A percentile compares a stretch with the other conserved stretches of the same genome.
These are phyloP conservation scores for Monosporascus sp. DNA, from an alignment of 2,329 filamentous ascomycete genomes.

Conservation along the genomic window DNA sequence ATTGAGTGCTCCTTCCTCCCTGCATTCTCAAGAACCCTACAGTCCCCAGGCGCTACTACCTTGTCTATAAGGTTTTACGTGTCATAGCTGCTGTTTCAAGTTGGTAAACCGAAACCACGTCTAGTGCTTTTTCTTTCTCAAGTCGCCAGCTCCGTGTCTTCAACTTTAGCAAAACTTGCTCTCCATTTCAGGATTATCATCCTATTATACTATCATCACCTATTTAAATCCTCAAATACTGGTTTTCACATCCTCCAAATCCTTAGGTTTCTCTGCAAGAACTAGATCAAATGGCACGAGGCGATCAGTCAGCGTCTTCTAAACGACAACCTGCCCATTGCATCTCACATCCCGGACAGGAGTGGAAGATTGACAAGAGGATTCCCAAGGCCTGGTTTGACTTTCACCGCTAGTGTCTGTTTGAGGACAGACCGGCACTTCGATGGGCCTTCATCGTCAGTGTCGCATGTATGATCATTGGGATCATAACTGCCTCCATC, in stretches of 20 bases:
- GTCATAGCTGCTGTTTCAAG: too few relatives aligned
- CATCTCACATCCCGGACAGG: not conserved
- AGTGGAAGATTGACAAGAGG: not conserved
- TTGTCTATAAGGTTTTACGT: too few relatives aligned
- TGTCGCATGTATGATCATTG: not conserved
- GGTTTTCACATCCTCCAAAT: not conserved
- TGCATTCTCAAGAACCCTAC: too few relatives aligned
- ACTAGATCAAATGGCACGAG: not conserved
- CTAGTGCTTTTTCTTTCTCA: too few relatives aligned
- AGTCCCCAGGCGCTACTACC: too few relatives aligned
- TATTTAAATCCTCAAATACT: not conserved
- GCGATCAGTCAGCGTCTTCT: not conserved
- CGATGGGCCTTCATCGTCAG: not conserved
- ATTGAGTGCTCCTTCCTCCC: too few relatives aligned
- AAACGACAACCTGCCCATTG: not conserved
- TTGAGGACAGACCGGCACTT: not conserved
- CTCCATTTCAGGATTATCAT: not conserved
- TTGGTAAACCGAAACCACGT: too few relatives aligned
- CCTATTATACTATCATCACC: not conserved
- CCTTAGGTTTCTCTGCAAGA: not conserved
- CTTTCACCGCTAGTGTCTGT: not conserved
- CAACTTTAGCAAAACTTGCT: not conserved
- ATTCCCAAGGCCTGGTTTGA: not conserved
- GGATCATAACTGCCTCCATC: not conserved
- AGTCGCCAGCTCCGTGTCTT: too few relatives aligned